Evolutionary conservation across 805 yeast genomes (phyloP).

Genomic region (Metschnikowia henanensis): DNA sequence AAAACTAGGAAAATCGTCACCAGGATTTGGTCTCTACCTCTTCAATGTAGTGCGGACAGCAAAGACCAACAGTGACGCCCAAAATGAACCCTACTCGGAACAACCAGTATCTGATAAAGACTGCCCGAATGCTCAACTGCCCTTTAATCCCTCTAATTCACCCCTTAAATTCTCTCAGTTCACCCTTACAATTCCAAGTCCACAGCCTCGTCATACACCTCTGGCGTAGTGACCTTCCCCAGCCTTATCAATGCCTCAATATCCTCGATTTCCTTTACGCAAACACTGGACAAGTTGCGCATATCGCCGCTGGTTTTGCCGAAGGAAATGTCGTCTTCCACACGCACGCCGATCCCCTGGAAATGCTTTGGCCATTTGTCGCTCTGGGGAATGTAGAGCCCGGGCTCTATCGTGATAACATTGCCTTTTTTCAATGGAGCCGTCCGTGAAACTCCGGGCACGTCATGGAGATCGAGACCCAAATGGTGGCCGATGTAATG

Average conservation of each 20-base stretch:
- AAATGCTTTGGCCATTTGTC: constrained; percentile 75
- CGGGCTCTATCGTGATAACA: constrained; percentile 95
- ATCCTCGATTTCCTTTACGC: constrained; percentile 83
- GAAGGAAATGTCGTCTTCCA: constrained; percentile 90
- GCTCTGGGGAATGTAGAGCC: constrained; percentile 80
- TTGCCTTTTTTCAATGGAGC: constrained; percentile 61
- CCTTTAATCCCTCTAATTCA: too few relatives aligned
- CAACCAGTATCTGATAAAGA: too few relatives aligned
- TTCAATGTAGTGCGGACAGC: too few relatives aligned
- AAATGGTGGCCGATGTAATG: constrained; percentile 96
- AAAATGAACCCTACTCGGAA: too few relatives aligned
- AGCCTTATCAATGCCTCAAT: constrained; percentile 65
- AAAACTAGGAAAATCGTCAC: too few relatives aligned
- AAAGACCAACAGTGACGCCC: too few relatives aligned
- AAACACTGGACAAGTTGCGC: constrained; percentile 66
- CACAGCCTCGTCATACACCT: constrained; percentile 35
- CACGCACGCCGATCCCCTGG: constrained; percentile 89
- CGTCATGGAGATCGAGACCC: constrained; percentile 89
- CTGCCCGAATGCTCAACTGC: too few relatives aligned
- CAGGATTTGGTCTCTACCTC: too few relatives aligned
- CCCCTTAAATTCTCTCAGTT: too few relatives aligned
- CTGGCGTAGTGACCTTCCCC: constrained; percentile 55
- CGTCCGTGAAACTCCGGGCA: constrained; percentile 61
- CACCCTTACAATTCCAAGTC: constrained; percentile 23
- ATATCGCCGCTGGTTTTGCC: constrained; percentile 57